Conservation (phyloP, 768 basidiomycete genomes). For the Lactarius sanguifluus region DNA sequence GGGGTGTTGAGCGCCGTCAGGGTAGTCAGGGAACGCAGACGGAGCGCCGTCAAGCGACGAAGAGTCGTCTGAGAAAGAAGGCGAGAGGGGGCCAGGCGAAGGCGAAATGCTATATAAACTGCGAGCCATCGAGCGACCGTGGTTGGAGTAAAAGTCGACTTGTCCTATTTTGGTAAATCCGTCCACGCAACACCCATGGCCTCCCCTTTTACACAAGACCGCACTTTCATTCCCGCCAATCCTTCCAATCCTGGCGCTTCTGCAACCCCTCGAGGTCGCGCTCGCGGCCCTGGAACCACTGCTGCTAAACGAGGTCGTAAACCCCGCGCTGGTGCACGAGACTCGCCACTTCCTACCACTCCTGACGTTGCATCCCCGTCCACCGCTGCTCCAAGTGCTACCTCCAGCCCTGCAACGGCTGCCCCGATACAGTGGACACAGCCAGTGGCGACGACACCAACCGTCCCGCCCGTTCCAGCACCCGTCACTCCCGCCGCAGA, state of each 20-base stretch:
- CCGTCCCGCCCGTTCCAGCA: neutral
- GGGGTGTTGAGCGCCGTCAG: slow-evolving; percentile 32
- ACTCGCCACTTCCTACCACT: slow-evolving; percentile 17
- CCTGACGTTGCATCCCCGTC: slow-evolving; percentile 13
- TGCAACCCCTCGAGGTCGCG: slow-evolving; percentile 11
- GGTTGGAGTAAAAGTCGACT: slow-evolving; percentile 1
- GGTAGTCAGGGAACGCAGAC: slow-evolving; percentile 22
- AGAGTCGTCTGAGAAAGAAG: slow-evolving; percentile 37
- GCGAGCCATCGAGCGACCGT: slow-evolving; percentile 32
- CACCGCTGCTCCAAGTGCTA: slow-evolving; percentile 10
- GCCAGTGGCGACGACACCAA: slow-evolving; percentile 6
- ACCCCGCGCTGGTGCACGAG: slow-evolving; percentile 18
- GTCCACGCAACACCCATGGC: neutral
- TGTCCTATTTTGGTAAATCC: neutral
- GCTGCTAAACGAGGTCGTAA: slow-evolving; percentile 29
- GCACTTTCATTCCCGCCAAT: slow-evolving; percentile 27
- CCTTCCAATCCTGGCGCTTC: slow-evolving; percentile 16
- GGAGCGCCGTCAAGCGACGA: slow-evolving; percentile 31
- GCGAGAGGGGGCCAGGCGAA: slow-evolving; percentile 44
- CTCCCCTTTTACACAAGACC: slow-evolving; percentile 11
- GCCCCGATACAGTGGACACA: slow-evolving; percentile 20
- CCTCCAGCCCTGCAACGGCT: slow-evolving; percentile 16
- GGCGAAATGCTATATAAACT: slow-evolving; percentile 41
- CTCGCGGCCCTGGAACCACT: neutral
- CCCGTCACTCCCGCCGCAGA: slow-evolving; percentile 11